Evolutionary conservation across 1,284 basidiomycete species (phyloP).

Genomic region (Mycosarcoma mackinlayi): DNA sequence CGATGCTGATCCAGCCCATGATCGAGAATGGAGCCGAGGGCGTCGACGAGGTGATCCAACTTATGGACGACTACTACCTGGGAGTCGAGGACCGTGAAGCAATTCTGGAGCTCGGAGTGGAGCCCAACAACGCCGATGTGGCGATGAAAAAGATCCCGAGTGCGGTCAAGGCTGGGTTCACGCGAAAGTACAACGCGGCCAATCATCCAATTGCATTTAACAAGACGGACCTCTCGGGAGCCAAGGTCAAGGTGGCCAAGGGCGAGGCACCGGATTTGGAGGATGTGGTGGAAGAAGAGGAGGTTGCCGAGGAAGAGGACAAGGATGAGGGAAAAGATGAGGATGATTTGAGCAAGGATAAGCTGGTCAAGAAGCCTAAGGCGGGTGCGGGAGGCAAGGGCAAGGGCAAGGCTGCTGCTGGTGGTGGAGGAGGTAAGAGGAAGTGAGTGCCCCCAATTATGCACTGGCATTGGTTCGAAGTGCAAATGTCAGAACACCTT

Average conservation of each 20-base stretch:
- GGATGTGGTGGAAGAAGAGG: conserved; percentile 68
- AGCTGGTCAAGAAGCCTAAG: conserved; percentile 72
- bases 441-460: too few relatives aligned
- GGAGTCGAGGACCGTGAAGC: conserved; percentile 96
- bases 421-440: conserved; percentile 23
- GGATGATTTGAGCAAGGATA: conserved; percentile 70
- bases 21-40: conserved; percentile 73
- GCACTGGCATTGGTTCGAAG: too few relatives aligned
- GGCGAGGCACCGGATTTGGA: conserved; percentile 53
- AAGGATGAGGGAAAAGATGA: conserved; percentile 61
- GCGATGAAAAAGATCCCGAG: conserved; percentile 85
- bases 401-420: conserved; percentile 32
- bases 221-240: conserved; percentile 36
- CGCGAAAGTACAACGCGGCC: conserved; percentile 74
- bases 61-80: conserved; percentile 94
- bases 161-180: conserved; percentile 85
- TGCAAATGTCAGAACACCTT: too few relatives aligned
- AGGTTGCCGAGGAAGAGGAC: conserved; percentile 53
- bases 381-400: conserved; percentile 64
- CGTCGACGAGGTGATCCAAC: conserved; percentile 82
- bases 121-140: conserved; percentile 75
- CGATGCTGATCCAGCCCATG: conserved; percentile 82
- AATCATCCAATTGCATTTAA: conserved; percentile 59
- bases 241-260: conserved; percentile 46
- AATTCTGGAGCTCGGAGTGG: conserved; percentile 90